Conservation (phyloP, 768 basidiomycete species). For the Agaricus blazei region DNA sequence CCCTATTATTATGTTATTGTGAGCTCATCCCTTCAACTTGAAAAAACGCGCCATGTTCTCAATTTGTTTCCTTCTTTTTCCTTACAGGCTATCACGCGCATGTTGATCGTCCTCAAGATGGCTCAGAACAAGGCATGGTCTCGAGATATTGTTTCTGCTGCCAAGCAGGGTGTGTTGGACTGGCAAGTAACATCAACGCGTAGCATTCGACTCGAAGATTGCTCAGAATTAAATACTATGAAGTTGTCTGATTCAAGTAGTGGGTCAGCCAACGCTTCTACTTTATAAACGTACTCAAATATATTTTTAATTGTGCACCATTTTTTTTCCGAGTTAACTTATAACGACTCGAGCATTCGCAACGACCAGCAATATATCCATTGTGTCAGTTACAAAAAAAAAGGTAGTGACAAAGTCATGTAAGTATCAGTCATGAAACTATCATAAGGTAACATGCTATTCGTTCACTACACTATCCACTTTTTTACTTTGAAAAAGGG, state of each 20-base stretch:
- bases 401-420: neutral
- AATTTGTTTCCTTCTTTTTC: neutral
- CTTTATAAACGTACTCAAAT: too few species aligned
- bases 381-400: neutral
- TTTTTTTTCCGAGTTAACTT: neutral
- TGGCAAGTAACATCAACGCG: slow-evolving; percentile 34
- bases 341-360: neutral
- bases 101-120: slow-evolving; percentile 35
- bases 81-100: slow-evolving; percentile 28
- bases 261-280: neutral
- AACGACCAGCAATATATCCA: neutral
- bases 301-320: neutral
- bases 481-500: neutral
- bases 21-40: slow-evolving; percentile 9
- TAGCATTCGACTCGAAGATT: slow-evolving; percentile 23
- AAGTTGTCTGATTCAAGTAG: neutral
- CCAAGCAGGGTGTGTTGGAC: slow-evolving; percentile 27
- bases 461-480: neutral
- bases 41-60: neutral
- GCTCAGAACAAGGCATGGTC: slow-evolving; percentile 36
- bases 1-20: slow-evolving; percentile 27
- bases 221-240: slow-evolving; percentile 3
- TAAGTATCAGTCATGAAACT: neutral
- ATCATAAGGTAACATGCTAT: neutral
- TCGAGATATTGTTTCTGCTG: slow-evolving; percentile 26